These are phyloP conservation scores for Porcisia hertigi DNA, from an alignment of 208 protist genomes.

Conservation along the genomic window DNA sequence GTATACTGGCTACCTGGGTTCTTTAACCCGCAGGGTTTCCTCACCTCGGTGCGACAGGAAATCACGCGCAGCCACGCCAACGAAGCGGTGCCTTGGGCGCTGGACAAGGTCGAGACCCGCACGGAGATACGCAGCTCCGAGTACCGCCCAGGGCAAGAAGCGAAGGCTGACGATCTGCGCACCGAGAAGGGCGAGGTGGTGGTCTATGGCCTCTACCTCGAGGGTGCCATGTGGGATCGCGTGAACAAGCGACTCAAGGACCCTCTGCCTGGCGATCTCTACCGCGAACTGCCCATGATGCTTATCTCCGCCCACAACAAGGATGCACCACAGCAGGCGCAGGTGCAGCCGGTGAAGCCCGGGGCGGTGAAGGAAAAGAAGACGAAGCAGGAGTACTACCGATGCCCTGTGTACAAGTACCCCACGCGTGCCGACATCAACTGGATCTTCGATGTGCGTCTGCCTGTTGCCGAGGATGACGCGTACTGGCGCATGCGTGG, in stretches of 20 bases:
- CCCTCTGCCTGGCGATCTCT: slow-evolving; percentile 94
- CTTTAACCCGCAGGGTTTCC: slow-evolving; percentile 99
- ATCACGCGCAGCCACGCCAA: slow-evolving; percentile 91
- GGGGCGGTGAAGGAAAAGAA: slow-evolving; percentile 79
- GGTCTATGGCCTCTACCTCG: slow-evolving; percentile 97
- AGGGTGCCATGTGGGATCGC: slow-evolving; percentile 97
- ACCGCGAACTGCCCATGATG: slow-evolving; percentile 96
- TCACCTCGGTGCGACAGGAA: slow-evolving; percentile 98
- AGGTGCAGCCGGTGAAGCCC: slow-evolving; percentile 62
- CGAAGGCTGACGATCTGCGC: slow-evolving; percentile 88
- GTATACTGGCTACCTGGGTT: slow-evolving; percentile 98
- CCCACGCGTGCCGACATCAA: slow-evolving; percentile 94
- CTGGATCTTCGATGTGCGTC: slow-evolving; percentile 97
- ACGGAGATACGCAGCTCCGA: slow-evolving; percentile 95
- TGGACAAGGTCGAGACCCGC: slow-evolving; percentile 95
- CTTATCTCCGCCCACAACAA: slow-evolving; percentile 94
- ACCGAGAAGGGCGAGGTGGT: slow-evolving; percentile 96
- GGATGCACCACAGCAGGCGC: slow-evolving; percentile 67
- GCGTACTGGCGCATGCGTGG: slow-evolving; percentile 97
- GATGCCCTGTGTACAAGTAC: slow-evolving; percentile 98
- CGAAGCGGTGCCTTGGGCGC: slow-evolving; percentile 93
- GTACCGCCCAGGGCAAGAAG: slow-evolving; percentile 92
- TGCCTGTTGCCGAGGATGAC: slow-evolving; percentile 93
- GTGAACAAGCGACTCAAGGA: slow-evolving; percentile 92
- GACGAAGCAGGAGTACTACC: slow-evolving; percentile 94